Conservation (phyloP, 2,329 filamentous ascomycete genomes). For the Botrytis deweyae region DNA sequence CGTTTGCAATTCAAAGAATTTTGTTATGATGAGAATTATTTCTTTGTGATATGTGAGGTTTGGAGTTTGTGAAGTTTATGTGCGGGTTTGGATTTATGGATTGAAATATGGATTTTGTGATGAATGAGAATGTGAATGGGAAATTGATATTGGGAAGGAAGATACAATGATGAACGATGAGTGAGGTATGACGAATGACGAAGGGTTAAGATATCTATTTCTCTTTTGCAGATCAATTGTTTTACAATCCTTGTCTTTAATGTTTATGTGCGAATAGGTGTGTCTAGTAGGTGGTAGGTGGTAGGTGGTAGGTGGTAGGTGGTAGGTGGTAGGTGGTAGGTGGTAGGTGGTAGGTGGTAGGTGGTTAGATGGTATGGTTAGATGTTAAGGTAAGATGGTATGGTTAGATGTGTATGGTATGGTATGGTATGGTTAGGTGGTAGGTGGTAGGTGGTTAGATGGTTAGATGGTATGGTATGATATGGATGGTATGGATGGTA, state of each 20-base stretch:
- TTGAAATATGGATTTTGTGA: neutral
- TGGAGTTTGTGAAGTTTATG: neutral
- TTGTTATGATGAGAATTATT: neutral
- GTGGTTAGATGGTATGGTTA: too few relatives aligned
- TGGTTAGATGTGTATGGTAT: too few relatives aligned
- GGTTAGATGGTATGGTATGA: too few relatives aligned
- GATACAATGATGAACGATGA: too few relatives aligned
- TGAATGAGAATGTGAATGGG: neutral
- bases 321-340: too few relatives aligned
- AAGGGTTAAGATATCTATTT: neutral
- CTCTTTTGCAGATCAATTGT: neutral
- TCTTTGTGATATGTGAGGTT: neutral
- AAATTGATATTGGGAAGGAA: too few relatives aligned
- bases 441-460: too few relatives aligned
- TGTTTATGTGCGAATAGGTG: neutral
- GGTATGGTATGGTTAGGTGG: too few relatives aligned
- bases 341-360: neutral
- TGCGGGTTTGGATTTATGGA: neutral
- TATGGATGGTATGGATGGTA: too few relatives aligned
- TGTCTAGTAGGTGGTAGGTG: neutral
- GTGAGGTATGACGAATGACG: neutral
- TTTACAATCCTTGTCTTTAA: neutral
- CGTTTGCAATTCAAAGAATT: constrained; percentile 32
- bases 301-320: too few relatives aligned
- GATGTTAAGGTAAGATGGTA: neutral